These are phyloP conservation scores for Plantago major DNA, from an alignment of 257 asterid genomes.

Conservation along the genomic window DNA sequence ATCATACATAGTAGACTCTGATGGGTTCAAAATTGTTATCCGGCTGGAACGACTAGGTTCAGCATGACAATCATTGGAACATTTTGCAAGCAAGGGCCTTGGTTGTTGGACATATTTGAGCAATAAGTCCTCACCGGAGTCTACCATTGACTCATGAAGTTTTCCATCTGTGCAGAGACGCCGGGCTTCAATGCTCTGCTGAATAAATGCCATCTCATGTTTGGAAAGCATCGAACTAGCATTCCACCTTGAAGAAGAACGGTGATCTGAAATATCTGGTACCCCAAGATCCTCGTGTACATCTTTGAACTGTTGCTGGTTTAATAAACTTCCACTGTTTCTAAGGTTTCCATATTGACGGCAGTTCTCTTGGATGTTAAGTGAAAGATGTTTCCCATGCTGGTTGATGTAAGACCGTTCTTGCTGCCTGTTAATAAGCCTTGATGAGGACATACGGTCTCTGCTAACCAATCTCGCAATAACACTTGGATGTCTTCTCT, in stretches of 20 bases:
- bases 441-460: conserved; percentile 30
- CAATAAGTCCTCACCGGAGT: conserved; percentile 28
- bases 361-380: conserved; percentile 19
- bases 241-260: conserved; percentile 43
- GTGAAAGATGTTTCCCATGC: conserved; percentile 23
- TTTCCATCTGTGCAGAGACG: conserved; percentile 27
- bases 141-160: conserved; percentile 29
- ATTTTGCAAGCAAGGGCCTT: conserved; percentile 24
- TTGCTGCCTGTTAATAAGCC: conserved; percentile 37
- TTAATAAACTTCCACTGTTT: conserved; percentile 30
- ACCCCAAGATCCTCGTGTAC: conserved; percentile 55
- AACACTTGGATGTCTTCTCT: conserved; percentile 26
- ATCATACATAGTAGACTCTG: conserved; percentile 30
- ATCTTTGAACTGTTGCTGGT: conserved; percentile 39
- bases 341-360: conserved; percentile 25
- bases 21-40: conserved; percentile 31
- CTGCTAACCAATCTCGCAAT: conserved; percentile 37
- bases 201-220: conserved; percentile 39
- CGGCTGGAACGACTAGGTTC: conserved; percentile 32
- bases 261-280: conserved; percentile 34
- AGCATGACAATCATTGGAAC: conserved; percentile 30
- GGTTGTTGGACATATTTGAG: conserved; percentile 34
- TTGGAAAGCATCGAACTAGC: conserved; percentile 32
- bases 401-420: conserved; percentile 27
- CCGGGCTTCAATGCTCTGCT: conserved; percentile 41